A percentile compares a stretch with the other conserved stretches of the same genome.
These are phyloP conservation scores for Gillenia trifoliata DNA, from an alignment of 306 rosid species.

Conservation along the genomic window DNA sequence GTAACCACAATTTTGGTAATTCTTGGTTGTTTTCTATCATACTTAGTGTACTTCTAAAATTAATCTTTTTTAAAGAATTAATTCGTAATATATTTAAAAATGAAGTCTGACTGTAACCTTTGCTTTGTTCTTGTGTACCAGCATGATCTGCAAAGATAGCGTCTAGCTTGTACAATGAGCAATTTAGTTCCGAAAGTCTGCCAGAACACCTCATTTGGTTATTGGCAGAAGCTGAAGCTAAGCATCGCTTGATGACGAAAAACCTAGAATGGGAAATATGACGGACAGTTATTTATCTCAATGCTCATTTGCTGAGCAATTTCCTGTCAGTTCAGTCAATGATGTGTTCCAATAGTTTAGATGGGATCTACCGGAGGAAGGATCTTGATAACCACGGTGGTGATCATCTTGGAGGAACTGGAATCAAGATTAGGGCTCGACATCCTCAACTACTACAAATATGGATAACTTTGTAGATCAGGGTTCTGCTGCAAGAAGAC, in stretches of 20 bases:
- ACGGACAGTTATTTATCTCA: not conserved
- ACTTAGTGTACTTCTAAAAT: not conserved
- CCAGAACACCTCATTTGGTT: slow-evolving; percentile 12
- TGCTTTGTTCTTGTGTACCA: slow-evolving; percentile 3
- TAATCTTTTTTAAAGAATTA: not conserved
- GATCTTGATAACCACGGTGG: not conserved
- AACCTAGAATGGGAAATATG: slow-evolving; percentile 1
- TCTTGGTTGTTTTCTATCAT: not conserved
- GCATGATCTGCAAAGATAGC: slow-evolving; percentile 14
- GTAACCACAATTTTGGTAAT: not conserved
- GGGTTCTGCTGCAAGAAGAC: slow-evolving; percentile 38
- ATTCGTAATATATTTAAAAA: not conserved
- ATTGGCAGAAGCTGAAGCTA: not conserved
- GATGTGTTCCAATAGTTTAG: not conserved
- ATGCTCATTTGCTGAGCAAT: not conserved
- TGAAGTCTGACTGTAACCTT: not conserved
- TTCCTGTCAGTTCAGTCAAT: not conserved
- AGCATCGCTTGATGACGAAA: not conserved
- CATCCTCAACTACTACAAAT: slow-evolving; percentile 10
- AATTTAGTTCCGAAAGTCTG: slow-evolving; percentile 4
- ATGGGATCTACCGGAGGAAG: not conserved
- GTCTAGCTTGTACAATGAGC: slow-evolving; percentile 11
- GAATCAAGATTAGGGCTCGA: slow-evolving; percentile 28
- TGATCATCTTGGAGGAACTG: slow-evolving; percentile 12
- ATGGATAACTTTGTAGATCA: slow-evolving; percentile 3